Conservation (phyloP, 768 basidiomycete species). For the Lyophyllum decastes region DNA sequence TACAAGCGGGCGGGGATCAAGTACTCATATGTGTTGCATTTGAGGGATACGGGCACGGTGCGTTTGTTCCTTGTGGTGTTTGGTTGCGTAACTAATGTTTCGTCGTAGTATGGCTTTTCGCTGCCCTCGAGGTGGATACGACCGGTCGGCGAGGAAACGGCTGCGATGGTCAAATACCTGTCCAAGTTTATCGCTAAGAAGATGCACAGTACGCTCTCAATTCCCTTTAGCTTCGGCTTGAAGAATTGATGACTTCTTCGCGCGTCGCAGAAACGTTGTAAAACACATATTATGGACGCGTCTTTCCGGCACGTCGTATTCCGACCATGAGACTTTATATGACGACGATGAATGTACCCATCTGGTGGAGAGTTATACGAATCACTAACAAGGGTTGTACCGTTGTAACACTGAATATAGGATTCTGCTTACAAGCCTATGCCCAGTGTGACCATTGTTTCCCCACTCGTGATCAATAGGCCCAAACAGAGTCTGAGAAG, state of each 20-base stretch:
- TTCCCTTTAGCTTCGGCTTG: neutral
- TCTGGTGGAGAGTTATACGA: neutral
- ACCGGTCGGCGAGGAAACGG: slow-evolving; percentile 79
- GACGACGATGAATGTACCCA: neutral
- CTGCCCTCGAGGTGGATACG: slow-evolving; percentile 73
- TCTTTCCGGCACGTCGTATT: neutral
- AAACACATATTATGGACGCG: neutral
- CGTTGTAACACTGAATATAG: neutral
- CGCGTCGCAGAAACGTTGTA: neutral
- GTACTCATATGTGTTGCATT: slow-evolving; percentile 63
- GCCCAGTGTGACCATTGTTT: no score
- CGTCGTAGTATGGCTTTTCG: slow-evolving; percentile 79
- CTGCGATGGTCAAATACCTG: slow-evolving; percentile 64
- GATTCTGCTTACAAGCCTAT: neutral
- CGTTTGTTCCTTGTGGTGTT: slow-evolving; percentile 21
- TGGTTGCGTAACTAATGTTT: no score
- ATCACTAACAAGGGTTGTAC: neutral
- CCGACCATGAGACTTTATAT: neutral
- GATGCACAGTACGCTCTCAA: slow-evolving; percentile 30
- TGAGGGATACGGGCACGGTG: slow-evolving; percentile 73
- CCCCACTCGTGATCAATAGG: no score
- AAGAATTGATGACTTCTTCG: neutral
- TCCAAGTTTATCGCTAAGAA: slow-evolving; percentile 62
- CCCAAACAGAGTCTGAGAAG: no score
- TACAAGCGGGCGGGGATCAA: slow-evolving; percentile 58